Evolutionary conservation across 805 yeast genomes (phyloP), one percentile per base, ranked within the genome.

Genomic region (Wickerhamiella spandovensis): DNA sequence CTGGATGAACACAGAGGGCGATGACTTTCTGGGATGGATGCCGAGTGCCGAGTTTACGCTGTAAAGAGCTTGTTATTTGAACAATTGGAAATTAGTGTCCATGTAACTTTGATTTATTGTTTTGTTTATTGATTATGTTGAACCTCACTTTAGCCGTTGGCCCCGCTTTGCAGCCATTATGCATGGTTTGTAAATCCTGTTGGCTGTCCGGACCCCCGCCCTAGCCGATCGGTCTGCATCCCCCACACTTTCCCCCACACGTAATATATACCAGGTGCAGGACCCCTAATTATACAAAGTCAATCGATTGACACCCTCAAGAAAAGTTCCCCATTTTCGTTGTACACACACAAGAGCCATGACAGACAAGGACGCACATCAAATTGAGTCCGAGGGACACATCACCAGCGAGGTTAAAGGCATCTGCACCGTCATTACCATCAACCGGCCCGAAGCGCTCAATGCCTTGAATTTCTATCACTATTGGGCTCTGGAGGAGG

Each of bases 1-100:
- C 28, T 86, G 95, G 95, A 75, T 81, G 62, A 88, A 85, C 61
- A 81, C 79, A 30, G 85, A 80, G 48, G 75, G 74, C 44, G 97
- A 89, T 61, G 97, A 89, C 62, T 83, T 89, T 60, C 69, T 89
- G 45, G 97, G 97, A 12, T 89, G 95, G 95, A 84, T 89, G 70
- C 54, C 61, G 2, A 53, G 50, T 12, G 58, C 52, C 9, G 58
- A 44, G 39, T 35, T 35, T 9, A 35, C 39, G 5, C 39, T 35
- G 13, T 35, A 35, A 15, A 6, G 30, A 10, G 30, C 30, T 10
- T 25, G 30, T 6, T 25, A 10, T 10, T n/a, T n/a, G n/a, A n/a
- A n/a, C n/a, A 28, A 28, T 5, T 4, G 32, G 5, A 4, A 8
- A n/a, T n/a, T n/a, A n/a, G n/a, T 28, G 12, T 4, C 12, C 15